A percentile compares a stretch with the other conserved stretches of the same genome.
phyloP scores from a whole-genome alignment of 2,329 filamentous ascomycete species.

The Fusarium sterilihyphosum region DNA sequence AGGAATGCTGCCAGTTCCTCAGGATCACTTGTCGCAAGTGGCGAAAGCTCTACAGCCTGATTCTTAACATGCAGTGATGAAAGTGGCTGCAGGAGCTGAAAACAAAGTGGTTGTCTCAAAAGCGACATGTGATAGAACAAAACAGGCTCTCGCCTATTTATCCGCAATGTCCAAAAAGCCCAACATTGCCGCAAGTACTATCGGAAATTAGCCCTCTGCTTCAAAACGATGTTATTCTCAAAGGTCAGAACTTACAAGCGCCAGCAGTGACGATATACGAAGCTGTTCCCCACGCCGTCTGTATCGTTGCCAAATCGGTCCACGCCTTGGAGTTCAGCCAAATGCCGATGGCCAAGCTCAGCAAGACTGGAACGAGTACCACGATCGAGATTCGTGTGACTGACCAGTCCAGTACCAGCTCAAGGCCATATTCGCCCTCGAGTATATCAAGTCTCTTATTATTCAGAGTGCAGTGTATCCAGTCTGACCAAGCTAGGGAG shows the following conservation, averaged over 20 bases:
- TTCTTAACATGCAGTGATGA: fast-evolving
- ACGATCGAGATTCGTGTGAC: neutral
- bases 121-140: neutral
- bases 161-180: neutral
- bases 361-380: neutral
- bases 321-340: neutral
- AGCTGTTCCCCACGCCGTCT: neutral
- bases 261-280: neutral
- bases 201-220: too few relatives aligned
- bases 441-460: fast-evolving
- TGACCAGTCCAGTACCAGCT: neutral
- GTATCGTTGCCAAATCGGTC: neutral
- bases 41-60: neutral
- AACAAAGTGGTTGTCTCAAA: neutral
- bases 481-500: neutral
- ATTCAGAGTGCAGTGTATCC: neutral
- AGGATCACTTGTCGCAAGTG: fast-evolving
- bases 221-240: too few relatives aligned
- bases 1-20: fast-evolving
- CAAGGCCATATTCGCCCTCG: neutral
- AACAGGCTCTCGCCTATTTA: neutral
- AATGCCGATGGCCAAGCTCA: neutral
- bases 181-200: neutral
- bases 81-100: neutral
- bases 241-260: neutral